A percentile compares a stretch with the other conserved stretches of the same genome.
These are phyloP conservation scores for Platismatia glauca DNA, from an alignment of 495 filamentous ascomycete species.

Conservation along the genomic window DNA sequence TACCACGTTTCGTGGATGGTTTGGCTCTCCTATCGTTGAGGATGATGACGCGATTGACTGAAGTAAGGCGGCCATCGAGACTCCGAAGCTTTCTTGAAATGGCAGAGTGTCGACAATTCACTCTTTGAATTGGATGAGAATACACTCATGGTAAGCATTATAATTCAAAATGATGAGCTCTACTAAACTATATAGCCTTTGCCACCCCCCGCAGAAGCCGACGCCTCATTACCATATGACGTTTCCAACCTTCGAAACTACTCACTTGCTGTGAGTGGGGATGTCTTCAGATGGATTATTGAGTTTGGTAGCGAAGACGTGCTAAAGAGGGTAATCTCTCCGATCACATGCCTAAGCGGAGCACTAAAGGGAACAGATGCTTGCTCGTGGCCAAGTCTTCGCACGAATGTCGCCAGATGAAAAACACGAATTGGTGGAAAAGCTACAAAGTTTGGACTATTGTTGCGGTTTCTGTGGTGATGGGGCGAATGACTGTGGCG, in stretches of 20 bases:
- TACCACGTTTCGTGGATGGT: conserved; percentile 80
- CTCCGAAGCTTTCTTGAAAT: conserved; percentile 60
- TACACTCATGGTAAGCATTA: conserved; percentile 54
- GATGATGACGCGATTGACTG: conserved; percentile 14
- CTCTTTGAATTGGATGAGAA: conserved; percentile 64
- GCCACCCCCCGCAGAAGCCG: conserved; percentile 54
- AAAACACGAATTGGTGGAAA: conserved; percentile 96
- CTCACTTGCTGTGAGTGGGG: conserved; percentile 79
- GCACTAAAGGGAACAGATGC: conserved; percentile 48
- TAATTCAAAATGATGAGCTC: not conserved
- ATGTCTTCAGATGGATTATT: conserved; percentile 93
- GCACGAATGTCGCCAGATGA: conserved; percentile 99
- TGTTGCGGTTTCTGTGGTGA: conserved; percentile 96
- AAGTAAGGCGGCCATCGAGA: conserved; percentile 50
- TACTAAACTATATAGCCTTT: conserved; percentile 51
- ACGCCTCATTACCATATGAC: conserved; percentile 80
- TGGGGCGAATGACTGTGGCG: conserved; percentile 96
- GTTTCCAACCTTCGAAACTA: conserved; percentile 70
- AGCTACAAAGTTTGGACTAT: conserved; percentile 92
- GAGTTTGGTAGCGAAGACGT: conserved; percentile 76
- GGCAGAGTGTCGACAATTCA: conserved; percentile 88
- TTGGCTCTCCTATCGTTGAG: conserved; percentile 10
- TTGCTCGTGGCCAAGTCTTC: conserved; percentile 87
- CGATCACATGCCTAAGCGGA: not conserved
- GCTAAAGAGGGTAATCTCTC: conserved; percentile 49